Evolutionary conservation across 495 filamentous ascomycete genomes (phyloP), one percentile per base, ranked within the genome.

Genomic region (Neurospora sp.): DNA sequence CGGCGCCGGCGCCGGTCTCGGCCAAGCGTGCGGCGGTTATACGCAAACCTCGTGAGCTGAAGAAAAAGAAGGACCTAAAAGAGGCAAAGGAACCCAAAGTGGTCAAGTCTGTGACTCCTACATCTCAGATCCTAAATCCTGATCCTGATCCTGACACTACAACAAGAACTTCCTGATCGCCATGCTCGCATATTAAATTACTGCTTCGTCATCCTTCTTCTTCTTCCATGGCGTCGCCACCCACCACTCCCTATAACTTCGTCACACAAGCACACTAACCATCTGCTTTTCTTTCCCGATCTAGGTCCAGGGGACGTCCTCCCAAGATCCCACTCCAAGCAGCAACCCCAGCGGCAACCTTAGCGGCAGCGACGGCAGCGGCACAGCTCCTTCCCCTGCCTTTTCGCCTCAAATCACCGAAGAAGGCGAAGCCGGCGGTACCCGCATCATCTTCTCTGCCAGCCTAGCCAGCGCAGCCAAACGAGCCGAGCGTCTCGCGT

Each of bases 391-490:
- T 24, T n/a, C 42, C 19, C 7, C 42, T n/a, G n/a, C n/a, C n/a
- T n/a, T n/a, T n/a, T 45, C 40, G 17, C 40, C 40, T 7, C 7
- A 7, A n/a, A n/a, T 45, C 45, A 2, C 1, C 10, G 24, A 62
- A 62, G 54, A 31, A 31, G 54, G 54, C 24, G 54, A 62, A 62
- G 54, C 54, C 24, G 54, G 54, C 54, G 15, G 2, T 8, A 62
- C 54, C 24, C 28, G 24, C 72, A 87, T 94, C 79, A 85, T 96
- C 73, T 96, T 97, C 80, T 92, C 92, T 39, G 90, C 90, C 28
- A 89, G 88, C 39, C 86, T 95, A 74, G 90, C 90, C 54, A 92
- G 84, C 42, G 83, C 84, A 5, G 91, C 71, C 88, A 92, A 74
- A 88, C 88, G 78, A 84, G 91, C 78, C 85, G 91, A 74, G 82